Conservation (phyloP, 2,329 filamentous ascomycete genomes). For the Botrytis tulipae region DNA sequence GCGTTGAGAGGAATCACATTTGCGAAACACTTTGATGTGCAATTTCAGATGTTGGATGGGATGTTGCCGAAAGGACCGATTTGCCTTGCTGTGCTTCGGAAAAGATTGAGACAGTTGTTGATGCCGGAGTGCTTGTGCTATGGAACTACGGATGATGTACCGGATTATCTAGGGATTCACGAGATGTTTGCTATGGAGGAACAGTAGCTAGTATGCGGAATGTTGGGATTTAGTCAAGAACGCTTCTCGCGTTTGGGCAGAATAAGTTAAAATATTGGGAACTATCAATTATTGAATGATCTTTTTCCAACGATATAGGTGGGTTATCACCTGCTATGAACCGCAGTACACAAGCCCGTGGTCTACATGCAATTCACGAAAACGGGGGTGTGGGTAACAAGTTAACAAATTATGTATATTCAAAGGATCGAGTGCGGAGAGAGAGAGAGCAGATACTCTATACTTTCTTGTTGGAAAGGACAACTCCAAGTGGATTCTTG, state of each 20-base stretch:
- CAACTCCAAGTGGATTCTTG: background rate
- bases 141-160: background rate
- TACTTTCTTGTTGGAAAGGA: background rate
- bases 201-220: background rate
- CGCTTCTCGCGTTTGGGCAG: background rate
- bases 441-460: background rate
- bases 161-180: background rate
- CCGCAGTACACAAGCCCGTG: background rate
- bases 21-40: background rate
- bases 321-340: background rate
- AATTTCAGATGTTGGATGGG: background rate
- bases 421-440: background rate
- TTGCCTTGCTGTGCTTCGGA: background rate
- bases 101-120: background rate
- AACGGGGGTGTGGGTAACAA: no score
- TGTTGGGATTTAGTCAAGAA: background rate
- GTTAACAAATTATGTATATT: no score
- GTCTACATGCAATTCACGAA: background rate
- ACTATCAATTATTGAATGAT: background rate
- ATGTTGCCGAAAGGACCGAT: fast-evolving
- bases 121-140: background rate
- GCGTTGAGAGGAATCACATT: background rate
- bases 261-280: background rate
- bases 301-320: background rate
- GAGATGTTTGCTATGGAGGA: background rate